Evolutionary conservation across 2,329 filamentous ascomycete genomes (phyloP), one percentile per base, ranked within the genome.

Genomic region (Ophiostoma sp.): DNA sequence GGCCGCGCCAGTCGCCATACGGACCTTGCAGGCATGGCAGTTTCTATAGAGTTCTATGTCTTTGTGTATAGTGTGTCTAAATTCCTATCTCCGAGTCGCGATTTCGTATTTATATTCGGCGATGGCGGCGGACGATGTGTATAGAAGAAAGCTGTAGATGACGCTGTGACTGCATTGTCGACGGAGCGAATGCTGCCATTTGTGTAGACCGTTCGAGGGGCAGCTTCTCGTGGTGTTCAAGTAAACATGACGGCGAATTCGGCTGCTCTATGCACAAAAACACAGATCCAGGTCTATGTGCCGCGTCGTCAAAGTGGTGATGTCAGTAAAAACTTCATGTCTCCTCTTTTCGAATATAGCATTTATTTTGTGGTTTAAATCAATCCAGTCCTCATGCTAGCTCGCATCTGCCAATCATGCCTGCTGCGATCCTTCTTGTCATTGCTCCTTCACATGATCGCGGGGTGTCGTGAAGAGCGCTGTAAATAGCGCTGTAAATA

Each of bases 21-120:
- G 3, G 60, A 16, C 14, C 58, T 63, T 27, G 9, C 8, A 18
- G 16, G 27, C 60, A 63, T 63, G 8, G 5, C 40, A 9, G 5
- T 16, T n/a, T 40, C 18, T 63, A n/a, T n/a, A n/a, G 47, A 52
- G 16, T 52, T 27, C 27, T 27, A 27, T 27, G 49, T n/a, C 5
- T 55, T 5, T 55, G n/a, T 6, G 27, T 55, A 55, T 55, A 9
- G 4, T 18, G 4, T 18, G 40, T 12, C 7, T 40, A 62, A 41
- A 7, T 9, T 18, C 5, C 27, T 9, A 16, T 40, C 16, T 55
- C 5, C 12, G 2, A 7, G 12, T 8, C 42, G 42, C 12, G 42
- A 6, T 44, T 27, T 27, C 42, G 42, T 55, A 55, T 27, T 41
- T 68, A 66, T 66, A 52, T 66, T 60, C 27, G 65, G 12, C 16